Evolutionary conservation across 2,329 filamentous ascomycete genomes (phyloP).

Genomic region (Cladophialophora carrionii): DNA sequence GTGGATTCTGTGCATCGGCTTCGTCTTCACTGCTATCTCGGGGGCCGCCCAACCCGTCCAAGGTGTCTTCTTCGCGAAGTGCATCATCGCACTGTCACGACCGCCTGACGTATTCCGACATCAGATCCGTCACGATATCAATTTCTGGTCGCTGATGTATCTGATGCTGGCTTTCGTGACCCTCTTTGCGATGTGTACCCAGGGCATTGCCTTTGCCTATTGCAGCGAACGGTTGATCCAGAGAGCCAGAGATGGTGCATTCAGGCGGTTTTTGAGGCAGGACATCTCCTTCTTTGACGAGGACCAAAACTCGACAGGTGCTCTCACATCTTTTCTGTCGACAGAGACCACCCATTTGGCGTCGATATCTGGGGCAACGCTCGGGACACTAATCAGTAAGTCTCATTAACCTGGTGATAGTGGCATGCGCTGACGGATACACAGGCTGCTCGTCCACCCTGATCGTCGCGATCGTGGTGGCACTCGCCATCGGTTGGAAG

Average conservation of each 20-base stretch:
- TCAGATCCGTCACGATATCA: constrained; percentile 68
- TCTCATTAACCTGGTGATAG: background rate
- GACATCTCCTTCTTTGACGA: constrained; percentile 90
- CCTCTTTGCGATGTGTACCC: constrained; percentile 67
- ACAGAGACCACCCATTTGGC: constrained; percentile 88
- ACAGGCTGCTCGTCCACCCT: constrained; percentile 71
- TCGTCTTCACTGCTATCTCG: constrained; percentile 74
- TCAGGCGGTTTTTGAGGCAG: constrained; percentile 85
- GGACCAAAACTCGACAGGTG: constrained; percentile 85
- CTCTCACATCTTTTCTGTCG: constrained; percentile 83
- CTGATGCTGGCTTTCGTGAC: constrained; percentile 78
- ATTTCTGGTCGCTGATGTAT: constrained; percentile 90
- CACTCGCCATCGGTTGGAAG: constrained; percentile 83
- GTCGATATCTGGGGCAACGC: constrained; percentile 81
- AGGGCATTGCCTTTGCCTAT: constrained; percentile 76
- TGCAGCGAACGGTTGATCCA: constrained; percentile 86
- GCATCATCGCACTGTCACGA: constrained; percentile 72
- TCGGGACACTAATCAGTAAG: constrained; percentile 77
- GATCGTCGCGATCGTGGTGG: constrained; percentile 69
- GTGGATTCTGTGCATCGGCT: constrained; percentile 71
- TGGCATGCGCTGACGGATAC: background rate
- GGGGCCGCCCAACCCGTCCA: constrained; percentile 78
- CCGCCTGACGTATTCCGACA: constrained; percentile 50
- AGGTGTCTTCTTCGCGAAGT: constrained; percentile 85
- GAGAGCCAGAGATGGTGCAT: constrained; percentile 78